Conservation (phyloP, 164 flowering plant species). For the Dillenia suffruticosa region DNA sequence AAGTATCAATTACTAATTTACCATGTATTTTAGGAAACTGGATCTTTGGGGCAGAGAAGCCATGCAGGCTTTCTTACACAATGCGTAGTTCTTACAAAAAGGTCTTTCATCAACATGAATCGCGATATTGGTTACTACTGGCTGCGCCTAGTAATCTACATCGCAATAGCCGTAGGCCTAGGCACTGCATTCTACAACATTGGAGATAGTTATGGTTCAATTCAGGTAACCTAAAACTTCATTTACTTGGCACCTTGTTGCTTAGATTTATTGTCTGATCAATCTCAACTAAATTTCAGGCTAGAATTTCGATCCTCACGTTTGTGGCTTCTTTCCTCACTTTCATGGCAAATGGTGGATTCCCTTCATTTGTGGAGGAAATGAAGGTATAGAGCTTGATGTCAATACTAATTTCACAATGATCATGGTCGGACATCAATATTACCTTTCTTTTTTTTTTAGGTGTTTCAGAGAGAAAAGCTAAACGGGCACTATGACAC, state of each 20-base stretch:
- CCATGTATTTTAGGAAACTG: constrained; percentile 13
- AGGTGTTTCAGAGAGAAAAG: constrained; percentile 50
- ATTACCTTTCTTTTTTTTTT: neutral
- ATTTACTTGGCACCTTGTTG: too few relatives aligned
- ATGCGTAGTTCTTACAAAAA: constrained; percentile 33
- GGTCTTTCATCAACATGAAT: constrained; percentile 57
- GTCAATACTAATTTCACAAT: neutral
- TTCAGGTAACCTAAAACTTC: constrained; percentile 25
- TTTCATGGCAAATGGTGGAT: constrained; percentile 57
- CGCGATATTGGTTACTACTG: constrained; percentile 72
- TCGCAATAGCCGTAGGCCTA: constrained; percentile 26
- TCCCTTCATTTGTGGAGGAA: constrained; percentile 56
- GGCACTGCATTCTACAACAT: constrained; percentile 47
- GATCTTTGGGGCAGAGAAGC: constrained; percentile 15
- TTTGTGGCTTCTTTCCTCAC: constrained; percentile 41
- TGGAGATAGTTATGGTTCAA: constrained; percentile 29
- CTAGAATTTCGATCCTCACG: constrained; percentile 39
- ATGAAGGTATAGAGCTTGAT: constrained; percentile 33
- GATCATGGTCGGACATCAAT: too few relatives aligned
- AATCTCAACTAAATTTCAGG: constrained; percentile 14
- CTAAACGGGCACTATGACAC: constrained; percentile 59
- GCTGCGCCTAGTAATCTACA: constrained; percentile 39
- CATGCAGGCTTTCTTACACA: constrained; percentile 38
- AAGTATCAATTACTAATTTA: too few relatives aligned
- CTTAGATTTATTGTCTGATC: too few relatives aligned